A percentile compares a stretch with the other conserved stretches of the same genome.
These are phyloP conservation scores for Craterostigma plantagineum DNA, from an alignment of 257 asterid species.

Conservation along the genomic window DNA sequence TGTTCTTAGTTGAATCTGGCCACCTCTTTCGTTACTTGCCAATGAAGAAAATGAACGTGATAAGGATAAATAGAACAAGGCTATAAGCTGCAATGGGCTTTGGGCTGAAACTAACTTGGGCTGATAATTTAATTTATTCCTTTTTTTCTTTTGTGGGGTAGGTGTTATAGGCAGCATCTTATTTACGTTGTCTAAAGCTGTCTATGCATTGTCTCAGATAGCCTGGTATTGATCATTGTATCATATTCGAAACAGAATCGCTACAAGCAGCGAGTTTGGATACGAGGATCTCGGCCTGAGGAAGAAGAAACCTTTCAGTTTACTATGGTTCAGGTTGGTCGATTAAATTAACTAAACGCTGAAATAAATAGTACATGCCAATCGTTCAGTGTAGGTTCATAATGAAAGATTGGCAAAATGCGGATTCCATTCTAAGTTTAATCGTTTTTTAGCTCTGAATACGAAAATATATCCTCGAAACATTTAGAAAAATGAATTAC, in stretches of 20 bases:
- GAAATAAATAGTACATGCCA: not conserved
- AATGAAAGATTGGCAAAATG: not conserved
- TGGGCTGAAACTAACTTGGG: too few species aligned
- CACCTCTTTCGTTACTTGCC: too few species aligned
- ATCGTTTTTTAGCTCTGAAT: not conserved
- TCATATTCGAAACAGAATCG: slow-evolving; percentile 27
- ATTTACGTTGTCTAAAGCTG: not conserved
- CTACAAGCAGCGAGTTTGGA: slow-evolving; percentile 74
- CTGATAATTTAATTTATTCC: too few species aligned
- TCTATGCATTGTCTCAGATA: not conserved
- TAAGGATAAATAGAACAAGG: too few species aligned
- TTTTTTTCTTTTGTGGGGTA: too few species aligned
- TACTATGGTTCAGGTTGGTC: slow-evolving; percentile 65
- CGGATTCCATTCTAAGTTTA: not conserved
- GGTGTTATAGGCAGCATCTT: not conserved
- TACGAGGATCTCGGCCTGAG: slow-evolving; percentile 82
- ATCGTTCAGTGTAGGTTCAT: not conserved
- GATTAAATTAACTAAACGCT: too few species aligned
- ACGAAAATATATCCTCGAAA: not conserved
- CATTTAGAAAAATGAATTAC: not conserved
- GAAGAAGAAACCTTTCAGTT: slow-evolving; percentile 77
- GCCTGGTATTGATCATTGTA: not conserved
- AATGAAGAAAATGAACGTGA: too few species aligned
- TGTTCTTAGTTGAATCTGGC: too few species aligned
- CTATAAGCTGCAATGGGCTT: too few species aligned